These are phyloP conservation scores for Hyphopichia homilentoma DNA, from an alignment of 805 yeast genomes.

Conservation along the genomic window DNA sequence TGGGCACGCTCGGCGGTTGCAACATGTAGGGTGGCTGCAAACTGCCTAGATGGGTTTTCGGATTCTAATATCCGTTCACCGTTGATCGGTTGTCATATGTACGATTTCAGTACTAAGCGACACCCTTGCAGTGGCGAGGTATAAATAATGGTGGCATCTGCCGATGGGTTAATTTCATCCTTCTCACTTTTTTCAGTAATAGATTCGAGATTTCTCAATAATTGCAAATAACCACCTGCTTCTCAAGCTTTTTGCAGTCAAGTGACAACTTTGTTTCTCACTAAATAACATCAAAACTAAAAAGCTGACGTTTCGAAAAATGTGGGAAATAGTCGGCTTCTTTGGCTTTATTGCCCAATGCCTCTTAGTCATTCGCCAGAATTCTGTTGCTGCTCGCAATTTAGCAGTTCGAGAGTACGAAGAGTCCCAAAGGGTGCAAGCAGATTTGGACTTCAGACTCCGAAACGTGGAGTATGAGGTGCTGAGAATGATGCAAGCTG, in stretches of 20 bases:
- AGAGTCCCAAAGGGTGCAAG: neutral
- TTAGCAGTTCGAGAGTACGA: neutral
- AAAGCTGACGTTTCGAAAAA: neutral
- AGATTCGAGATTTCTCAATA: neutral
- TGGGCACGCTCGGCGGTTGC: too few relatives aligned
- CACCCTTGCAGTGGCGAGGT: neutral
- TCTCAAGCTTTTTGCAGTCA: too few relatives aligned
- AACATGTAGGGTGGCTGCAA: too few relatives aligned
- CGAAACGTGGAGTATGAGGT: neutral
- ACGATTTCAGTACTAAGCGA: too few relatives aligned
- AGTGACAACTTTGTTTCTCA: neutral
- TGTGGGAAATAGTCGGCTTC: slow-evolving; percentile 1
- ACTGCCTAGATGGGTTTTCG: too few relatives aligned
- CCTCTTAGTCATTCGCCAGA: neutral
- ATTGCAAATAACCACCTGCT: too few relatives aligned
- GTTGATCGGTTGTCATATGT: too few relatives aligned
- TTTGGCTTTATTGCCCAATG: slow-evolving; percentile 1
- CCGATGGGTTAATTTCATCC: neutral
- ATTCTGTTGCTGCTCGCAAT: neutral
- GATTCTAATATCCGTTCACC: too few relatives aligned
- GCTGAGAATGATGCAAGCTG: neutral
- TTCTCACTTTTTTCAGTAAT: neutral
- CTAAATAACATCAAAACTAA: neutral
- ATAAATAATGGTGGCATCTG: neutral
- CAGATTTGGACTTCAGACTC: neutral